Evolutionary conservation across 352 stramenopile genomes (phyloP).

Genomic region (Phytophthora rubi): DNA sequence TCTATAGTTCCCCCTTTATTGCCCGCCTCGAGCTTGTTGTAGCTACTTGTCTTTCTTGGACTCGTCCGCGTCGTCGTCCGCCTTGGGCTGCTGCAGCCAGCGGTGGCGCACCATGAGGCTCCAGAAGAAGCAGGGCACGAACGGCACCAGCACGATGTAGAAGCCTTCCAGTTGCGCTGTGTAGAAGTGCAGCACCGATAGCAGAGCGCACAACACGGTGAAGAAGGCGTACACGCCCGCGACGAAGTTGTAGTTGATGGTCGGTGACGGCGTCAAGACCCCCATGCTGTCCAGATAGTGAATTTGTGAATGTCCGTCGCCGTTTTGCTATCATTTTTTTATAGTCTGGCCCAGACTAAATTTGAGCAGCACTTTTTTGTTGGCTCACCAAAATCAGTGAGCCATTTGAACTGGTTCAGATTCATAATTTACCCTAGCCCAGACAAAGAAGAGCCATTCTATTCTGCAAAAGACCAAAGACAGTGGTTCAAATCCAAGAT

Average conservation of each 20-base stretch:
- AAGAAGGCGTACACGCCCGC: constrained; percentile 78
- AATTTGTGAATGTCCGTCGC: not conserved
- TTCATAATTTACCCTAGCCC: too few relatives aligned
- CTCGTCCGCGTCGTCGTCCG: constrained; percentile 11
- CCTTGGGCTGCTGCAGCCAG: constrained; percentile 57
- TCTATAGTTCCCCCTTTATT: not conserved
- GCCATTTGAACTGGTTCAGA: too few relatives aligned
- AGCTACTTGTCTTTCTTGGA: constrained; percentile 44
- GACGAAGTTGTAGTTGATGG: constrained; percentile 93
- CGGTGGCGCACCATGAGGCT: constrained; percentile 77
- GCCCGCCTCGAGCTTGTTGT: not conserved
- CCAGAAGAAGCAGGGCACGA: constrained; percentile 86
- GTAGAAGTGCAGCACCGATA: constrained; percentile 70
- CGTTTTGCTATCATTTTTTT: too few relatives aligned
- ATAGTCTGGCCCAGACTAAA: too few relatives aligned
- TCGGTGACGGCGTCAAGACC: constrained; percentile 70
- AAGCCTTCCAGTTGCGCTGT: constrained; percentile 76
- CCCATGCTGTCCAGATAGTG: constrained; percentile 21
- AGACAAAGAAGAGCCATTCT: too few relatives aligned
- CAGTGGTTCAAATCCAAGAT: too few relatives aligned
- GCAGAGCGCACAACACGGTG: constrained; percentile 58
- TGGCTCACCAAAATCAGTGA: too few relatives aligned
- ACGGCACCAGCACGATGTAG: constrained; percentile 86
- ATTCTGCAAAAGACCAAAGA: too few relatives aligned
- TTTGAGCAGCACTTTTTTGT: too few relatives aligned